Base-by-base conservation (phyloP, 2,329 filamentous ascomycete species). In the Penicillium sp. region DNA sequence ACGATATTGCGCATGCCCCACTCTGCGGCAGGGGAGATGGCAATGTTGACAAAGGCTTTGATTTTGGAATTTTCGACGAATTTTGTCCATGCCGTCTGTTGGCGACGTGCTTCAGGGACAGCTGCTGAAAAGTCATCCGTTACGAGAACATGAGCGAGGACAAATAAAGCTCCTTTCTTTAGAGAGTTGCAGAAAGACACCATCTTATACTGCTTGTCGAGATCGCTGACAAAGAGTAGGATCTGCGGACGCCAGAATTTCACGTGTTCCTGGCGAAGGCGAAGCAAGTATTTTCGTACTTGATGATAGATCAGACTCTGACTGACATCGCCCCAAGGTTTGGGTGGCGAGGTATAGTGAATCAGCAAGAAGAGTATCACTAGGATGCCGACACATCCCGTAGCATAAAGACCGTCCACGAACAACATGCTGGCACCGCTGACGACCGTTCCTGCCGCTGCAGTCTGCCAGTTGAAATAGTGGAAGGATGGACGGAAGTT, bases 241-340 rank as follows among this genome's bases (percentile, higher is more conserved):
- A 95, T 91, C 57, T 95, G 89, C 0, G 89, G 89, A 43, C 89
- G 80, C 89, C 90, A 95, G 66, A 95, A 95, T 63, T 95, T 95
- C 68, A 95, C 90, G 64, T 95, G 89, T 61, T 95, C 89, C 30
- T 89, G 88, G 41, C 83, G 84, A 27, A 95, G 74, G n/a, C 89
- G 82, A 27, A 95, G 75, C 27, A 95, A 72, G 63, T 95, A 95
- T 62, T 95, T 95, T 52, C 89, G 81, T 12, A 95, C 89, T 72
- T 95, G 89, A 55, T 86, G 82, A 63, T 95, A 95, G 44, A 95
- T 95, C 53, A 95, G 73, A 61, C 88, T 91, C 61, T 95, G 89
- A 8, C 87, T 91, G 14, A 95, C 89, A 67, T 95, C 89, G 1
- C 89, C 89, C 89, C 89, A 95, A 30, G 86, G 82, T 64, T 95